Evolutionary conservation across 2,329 filamentous ascomycete species (phyloP).

Genomic region (Neofusicoccum kwambonambiense): DNA sequence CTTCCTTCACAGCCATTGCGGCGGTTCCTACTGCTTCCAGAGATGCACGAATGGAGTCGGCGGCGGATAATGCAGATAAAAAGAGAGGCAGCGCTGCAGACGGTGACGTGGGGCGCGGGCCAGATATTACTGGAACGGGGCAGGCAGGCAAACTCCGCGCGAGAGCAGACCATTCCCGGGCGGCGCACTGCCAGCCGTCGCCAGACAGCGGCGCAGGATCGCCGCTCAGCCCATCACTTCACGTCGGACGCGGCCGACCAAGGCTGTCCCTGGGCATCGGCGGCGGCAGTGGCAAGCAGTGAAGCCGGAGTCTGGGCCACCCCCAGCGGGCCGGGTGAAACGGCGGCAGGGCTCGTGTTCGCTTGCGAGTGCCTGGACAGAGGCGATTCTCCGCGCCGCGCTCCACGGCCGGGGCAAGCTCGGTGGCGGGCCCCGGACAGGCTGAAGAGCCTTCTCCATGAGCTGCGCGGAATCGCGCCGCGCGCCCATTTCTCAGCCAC

Average conservation of each 20-base stretch:
- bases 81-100: background rate
- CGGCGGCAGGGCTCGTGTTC: background rate
- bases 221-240: constrained; percentile 1
- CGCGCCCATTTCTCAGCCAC: background rate
- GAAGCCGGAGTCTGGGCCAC: too few species aligned
- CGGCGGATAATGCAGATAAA: background rate
- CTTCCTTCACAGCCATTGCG: constrained; percentile 13
- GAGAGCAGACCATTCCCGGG: background rate
- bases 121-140: background rate
- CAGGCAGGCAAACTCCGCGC: background rate
- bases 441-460: background rate
- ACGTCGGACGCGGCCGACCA: background rate
- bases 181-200: background rate
- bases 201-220: background rate
- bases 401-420: background rate
- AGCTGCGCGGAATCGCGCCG: constrained; percentile 1
- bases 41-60: background rate
- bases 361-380: background rate
- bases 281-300: too few species aligned
- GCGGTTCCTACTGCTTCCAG: background rate
- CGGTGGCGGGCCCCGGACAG: background rate
- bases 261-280: too few species aligned
- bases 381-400: background rate
- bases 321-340: background rate
- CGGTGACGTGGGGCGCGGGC: background rate